These are phyloP conservation scores for Metschnikowia dekortorum DNA, from an alignment of 805 yeast species.

Conservation along the genomic window DNA sequence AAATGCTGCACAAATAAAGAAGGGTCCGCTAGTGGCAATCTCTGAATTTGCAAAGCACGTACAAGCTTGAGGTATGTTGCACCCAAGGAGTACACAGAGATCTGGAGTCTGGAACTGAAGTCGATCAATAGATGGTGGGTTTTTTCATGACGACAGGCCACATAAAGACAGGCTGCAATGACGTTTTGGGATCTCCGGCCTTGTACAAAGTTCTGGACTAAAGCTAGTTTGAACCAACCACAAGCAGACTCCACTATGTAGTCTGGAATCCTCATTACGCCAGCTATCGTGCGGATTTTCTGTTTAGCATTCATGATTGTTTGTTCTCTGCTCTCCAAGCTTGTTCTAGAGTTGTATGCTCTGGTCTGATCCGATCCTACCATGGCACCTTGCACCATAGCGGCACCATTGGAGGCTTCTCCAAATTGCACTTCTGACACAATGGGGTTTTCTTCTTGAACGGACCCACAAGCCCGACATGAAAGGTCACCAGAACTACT, in stretches of 20 bases:
- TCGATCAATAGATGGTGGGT: constrained; percentile 96
- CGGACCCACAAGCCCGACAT: constrained; percentile 81
- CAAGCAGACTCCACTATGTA: constrained; percentile 81
- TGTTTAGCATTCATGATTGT: constrained; percentile 81
- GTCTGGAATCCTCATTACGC: constrained; percentile 74
- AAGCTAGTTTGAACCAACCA: constrained; percentile 85
- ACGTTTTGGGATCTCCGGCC: constrained; percentile 97
- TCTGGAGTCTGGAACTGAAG: constrained; percentile 83
- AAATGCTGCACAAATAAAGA: constrained; percentile 90
- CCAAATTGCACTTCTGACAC: constrained; percentile 95
- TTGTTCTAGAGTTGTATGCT: constrained; percentile 64
- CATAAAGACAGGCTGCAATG: constrained; percentile 88
- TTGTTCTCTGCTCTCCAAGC: constrained; percentile 84
- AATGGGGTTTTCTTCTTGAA: constrained; percentile 86
- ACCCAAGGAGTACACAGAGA: constrained; percentile 90
- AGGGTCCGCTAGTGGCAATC: constrained; percentile 89
- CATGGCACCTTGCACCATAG: constrained; percentile 92
- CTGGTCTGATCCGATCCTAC: constrained; percentile 82
- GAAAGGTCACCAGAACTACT: constrained; percentile 60
- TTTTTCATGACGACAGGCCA: constrained; percentile 87
- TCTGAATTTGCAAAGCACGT: constrained; percentile 71
- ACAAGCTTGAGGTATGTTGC: constrained; percentile 93
- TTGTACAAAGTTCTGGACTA: constrained; percentile 86
- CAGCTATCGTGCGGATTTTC: constrained; percentile 75
- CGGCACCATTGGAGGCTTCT: constrained; percentile 90